Evolutionary conservation across 2,329 filamentous ascomycete species (phyloP).

Genomic region (Venturia carpophila): DNA sequence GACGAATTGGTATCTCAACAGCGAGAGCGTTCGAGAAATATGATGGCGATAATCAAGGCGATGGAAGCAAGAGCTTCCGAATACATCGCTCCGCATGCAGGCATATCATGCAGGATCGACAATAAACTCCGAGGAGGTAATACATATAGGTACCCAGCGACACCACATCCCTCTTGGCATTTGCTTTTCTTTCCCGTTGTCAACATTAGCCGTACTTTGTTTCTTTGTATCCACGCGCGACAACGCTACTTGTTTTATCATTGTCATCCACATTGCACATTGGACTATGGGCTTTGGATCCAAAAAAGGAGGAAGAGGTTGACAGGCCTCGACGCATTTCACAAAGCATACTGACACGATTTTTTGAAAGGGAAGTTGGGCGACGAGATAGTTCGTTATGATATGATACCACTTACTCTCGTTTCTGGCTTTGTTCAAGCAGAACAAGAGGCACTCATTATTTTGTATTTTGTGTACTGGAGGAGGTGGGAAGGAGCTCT

Average conservation of each 20-base stretch:
- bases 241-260: not conserved
- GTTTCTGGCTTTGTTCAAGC: not conserved
- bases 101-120: not conserved
- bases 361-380: not conserved
- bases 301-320: not conserved
- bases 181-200: not conserved
- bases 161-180: not conserved
- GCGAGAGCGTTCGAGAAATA: not conserved
- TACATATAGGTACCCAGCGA: not conserved
- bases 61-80: not conserved
- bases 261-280: not conserved
- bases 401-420: constrained; percentile 12
- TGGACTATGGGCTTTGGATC: not conserved
- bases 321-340: not conserved
- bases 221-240: not conserved
- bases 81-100: not conserved
- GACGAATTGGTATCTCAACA: not conserved
- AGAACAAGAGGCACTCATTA: not conserved
- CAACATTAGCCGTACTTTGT: not conserved
- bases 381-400: not conserved
- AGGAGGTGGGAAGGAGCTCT: not conserved
- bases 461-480: constrained; percentile 2
- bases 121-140: not conserved
- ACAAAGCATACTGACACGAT: not conserved
- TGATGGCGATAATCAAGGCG: not conserved